A percentile compares a stretch with the other conserved stretches of the same genome.
phyloP scores from a whole-genome alignment of 139 green algal genomes.

The Desmodesmus armatus region DNA sequence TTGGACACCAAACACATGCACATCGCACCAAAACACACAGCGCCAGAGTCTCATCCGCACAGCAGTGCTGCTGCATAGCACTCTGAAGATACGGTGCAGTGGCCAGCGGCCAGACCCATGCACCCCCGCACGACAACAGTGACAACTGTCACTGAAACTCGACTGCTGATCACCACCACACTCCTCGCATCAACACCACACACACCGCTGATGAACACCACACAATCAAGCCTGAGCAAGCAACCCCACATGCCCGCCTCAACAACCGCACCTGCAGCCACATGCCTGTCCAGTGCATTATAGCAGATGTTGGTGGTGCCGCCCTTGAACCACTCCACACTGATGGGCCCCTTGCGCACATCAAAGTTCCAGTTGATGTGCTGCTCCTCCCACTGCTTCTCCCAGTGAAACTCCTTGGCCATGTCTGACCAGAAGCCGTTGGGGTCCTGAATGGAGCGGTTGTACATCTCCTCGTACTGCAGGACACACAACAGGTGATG shows the following conservation, averaged over 20 bases:
- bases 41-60: too few relatives aligned
- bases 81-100: too few relatives aligned
- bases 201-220: background rate
- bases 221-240: too few relatives aligned
- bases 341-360: slow-evolving; percentile 76
- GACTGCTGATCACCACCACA: background rate
- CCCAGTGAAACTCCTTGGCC: slow-evolving; percentile 87
- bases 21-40: too few relatives aligned
- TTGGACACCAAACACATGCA: too few relatives aligned
- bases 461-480: slow-evolving; percentile 89
- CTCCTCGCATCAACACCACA: background rate
- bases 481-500: too few relatives aligned
- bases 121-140: too few relatives aligned
- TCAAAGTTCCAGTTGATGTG: slow-evolving; percentile 81
- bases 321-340: slow-evolving; percentile 79
- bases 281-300: slow-evolving; percentile 86
- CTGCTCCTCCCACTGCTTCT: slow-evolving; percentile 63
- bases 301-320: slow-evolving; percentile 86
- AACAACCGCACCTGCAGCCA: background rate
- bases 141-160: too few relatives aligned
- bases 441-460: slow-evolving; percentile 62
- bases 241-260: background rate
- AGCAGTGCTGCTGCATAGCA: too few relatives aligned
- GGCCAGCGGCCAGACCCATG: too few relatives aligned
- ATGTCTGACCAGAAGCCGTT: slow-evolving; percentile 91